Base-by-base conservation (phyloP, 2,329 filamentous ascomycete species). In the Chaetomium sp. region DNA sequence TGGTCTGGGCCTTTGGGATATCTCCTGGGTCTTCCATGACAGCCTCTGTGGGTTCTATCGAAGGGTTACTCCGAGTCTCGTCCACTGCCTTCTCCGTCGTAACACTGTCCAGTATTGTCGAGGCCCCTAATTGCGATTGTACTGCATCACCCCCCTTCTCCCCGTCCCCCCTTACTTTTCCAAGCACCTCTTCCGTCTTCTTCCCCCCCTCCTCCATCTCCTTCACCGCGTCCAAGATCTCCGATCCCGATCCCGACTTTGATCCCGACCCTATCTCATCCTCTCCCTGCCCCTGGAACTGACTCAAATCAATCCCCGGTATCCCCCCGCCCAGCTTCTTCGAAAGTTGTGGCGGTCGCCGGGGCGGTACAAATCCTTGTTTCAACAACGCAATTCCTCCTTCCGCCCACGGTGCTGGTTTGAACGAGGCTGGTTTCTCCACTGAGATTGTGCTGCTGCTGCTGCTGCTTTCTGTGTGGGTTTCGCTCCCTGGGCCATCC, bases 281-380 rank as follows among this genome's bases (percentile, higher is more conserved):
- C 19, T 27, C 77, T 33, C 70, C 68, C 11, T 62, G 64, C 1
- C 76, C 78, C 55, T 75, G 76, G 53, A 81, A 81, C 19, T 80
- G 65, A 49, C 77, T 74, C 50, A 79, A 61, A 53, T 79, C 70
- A 27, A 78, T 64, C 32, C 67, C 75, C 1, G 50, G 43, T 7
- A 56, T 46, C 19, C 52, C 49, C n/a, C 58, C 19, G 8, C 19
- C 8, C 38, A 55, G 45, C 33, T n/a, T 47, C 35, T 27, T 54
- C 43, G 34, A 47, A 34, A 58, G 34, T 12, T 53, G 55, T n/a
- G 50, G 53, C 10, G 57, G 55, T 27, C 49, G 45, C 33, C 40
- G 55, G 8, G 53, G 57, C 6, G 50, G 57, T 4, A 57, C 55
- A 36, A 57, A 58, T 1, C 52, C 57, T 10, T 59, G 51, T 19